Conservation (phyloP, 768 basidiomycete species). For the Trametes cinnabarina region DNA sequence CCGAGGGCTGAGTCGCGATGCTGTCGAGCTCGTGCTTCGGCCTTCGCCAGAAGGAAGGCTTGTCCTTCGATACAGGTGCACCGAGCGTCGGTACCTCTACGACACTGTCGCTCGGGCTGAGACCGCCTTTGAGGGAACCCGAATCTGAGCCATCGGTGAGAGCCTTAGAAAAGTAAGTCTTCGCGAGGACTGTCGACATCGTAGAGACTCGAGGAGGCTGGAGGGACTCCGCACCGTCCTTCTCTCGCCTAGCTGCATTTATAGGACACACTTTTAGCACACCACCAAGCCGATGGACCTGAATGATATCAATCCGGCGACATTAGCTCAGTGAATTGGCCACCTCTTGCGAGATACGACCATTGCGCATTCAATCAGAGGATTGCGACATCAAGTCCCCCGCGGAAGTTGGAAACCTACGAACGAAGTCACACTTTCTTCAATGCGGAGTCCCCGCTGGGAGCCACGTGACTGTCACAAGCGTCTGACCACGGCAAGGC, state of each 20-base stretch:
- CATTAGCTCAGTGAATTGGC: conserved; percentile 13
- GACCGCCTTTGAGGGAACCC: conserved; percentile 17
- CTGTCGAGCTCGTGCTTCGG: conserved; percentile 42
- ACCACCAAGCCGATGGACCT: neutral
- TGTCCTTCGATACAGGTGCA: conserved; percentile 28
- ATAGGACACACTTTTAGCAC: neutral
- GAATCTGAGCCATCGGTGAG: conserved; percentile 9
- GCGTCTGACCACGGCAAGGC: conserved; percentile 22
- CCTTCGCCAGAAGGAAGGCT: conserved; percentile 32
- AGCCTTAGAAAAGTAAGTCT: conserved; percentile 5
- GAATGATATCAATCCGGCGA: conserved; percentile 19
- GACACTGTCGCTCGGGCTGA: conserved; percentile 19
- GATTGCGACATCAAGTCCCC: conserved; percentile 28
- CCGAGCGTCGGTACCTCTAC: conserved; percentile 21
- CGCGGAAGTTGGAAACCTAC: conserved; percentile 7
- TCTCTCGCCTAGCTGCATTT: conserved; percentile 5
- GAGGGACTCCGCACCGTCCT: conserved; percentile 1
- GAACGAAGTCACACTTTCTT: conserved; percentile 10
- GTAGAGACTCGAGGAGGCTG: conserved; percentile 1
- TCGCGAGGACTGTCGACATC: conserved; percentile 22
- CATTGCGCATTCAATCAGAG: conserved; percentile 25
- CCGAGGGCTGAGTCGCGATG: conserved; percentile 60
- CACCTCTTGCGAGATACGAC: conserved; percentile 20
- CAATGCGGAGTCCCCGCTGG: neutral
- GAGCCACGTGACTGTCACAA: conserved; percentile 6